These are phyloP conservation scores for Talaromyces sp. DNA, from an alignment of 2,329 filamentous ascomycete species.

Conservation along the genomic window DNA sequence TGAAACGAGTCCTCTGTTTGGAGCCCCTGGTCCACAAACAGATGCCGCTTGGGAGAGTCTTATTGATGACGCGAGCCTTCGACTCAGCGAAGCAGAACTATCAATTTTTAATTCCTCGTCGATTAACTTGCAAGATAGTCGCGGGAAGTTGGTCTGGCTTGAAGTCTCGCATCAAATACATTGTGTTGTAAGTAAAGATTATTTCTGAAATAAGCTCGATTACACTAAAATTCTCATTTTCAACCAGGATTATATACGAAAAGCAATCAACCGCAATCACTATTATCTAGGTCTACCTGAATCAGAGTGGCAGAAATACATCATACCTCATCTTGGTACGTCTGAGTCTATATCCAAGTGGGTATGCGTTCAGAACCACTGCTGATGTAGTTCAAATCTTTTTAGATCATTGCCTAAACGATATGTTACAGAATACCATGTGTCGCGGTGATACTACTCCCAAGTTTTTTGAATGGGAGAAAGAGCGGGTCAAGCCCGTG, in stretches of 20 bases:
- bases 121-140: slow-evolving; percentile 8
- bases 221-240: background rate
- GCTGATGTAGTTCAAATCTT: background rate
- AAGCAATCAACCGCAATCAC: slow-evolving; percentile 3
- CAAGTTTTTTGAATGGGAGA: slow-evolving; percentile 14
- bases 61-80: slow-evolving; percentile 11
- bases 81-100: background rate
- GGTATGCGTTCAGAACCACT: background rate
- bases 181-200: slow-evolving; percentile 8
- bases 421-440: slow-evolving; percentile 6
- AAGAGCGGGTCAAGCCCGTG: slow-evolving; percentile 1
- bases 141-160: slow-evolving; percentile 4
- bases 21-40: background rate
- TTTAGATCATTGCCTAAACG: slow-evolving; percentile 7
- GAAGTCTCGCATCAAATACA: slow-evolving; percentile 10
- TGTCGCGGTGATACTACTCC: slow-evolving; percentile 8
- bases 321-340: slow-evolving; percentile 9
- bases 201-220: background rate
- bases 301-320: slow-evolving; percentile 1
- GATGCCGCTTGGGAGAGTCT: slow-evolving; percentile 11
- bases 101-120: slow-evolving; percentile 6
- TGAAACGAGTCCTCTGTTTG: background rate
- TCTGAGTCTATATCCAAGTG: background rate
- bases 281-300: slow-evolving; percentile 1
- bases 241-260: slow-evolving; percentile 5